These are phyloP conservation scores for Barnettozyma wickerhamii DNA, from an alignment of 805 yeast species.

Conservation along the genomic window DNA sequence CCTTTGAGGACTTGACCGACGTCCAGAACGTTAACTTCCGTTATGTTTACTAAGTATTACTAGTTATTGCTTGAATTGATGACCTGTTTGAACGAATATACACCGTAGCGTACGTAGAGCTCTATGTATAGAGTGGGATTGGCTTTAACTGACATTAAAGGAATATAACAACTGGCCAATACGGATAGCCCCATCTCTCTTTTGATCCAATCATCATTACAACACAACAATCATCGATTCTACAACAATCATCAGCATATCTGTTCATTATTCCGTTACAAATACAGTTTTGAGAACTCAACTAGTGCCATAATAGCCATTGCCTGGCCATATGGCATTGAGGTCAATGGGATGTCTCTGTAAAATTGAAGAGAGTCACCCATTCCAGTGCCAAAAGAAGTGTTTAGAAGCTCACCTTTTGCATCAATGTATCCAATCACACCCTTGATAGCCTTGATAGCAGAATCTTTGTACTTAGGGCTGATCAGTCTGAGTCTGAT, in stretches of 20 bases:
- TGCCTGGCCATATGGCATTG: conserved; percentile 15
- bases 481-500: conserved; percentile 8
- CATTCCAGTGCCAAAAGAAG: conserved; percentile 14
- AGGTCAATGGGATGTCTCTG: conserved; percentile 12
- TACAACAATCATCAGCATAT: no score
- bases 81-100: no score
- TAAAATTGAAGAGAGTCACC: conserved; percentile 12
- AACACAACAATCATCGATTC: no score
- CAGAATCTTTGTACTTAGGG: conserved; percentile 7
- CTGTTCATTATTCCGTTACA: no score
- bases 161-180: no score
- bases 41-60: conserved; percentile 12
- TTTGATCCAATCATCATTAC: no score
- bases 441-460: conserved; percentile 13
- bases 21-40: conserved; percentile 16
- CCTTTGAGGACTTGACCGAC: conserved; percentile 13
- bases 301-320: conserved; percentile 15
- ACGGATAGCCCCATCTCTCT: no score
- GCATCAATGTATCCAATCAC: conserved; percentile 11
- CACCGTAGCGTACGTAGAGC: no score
- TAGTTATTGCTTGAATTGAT: no score
- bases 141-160: no score
- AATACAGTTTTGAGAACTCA: conserved; percentile 11
- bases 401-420: conserved; percentile 11
- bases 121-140: no score